Percentiles rank a stretch among this genome's conserved stretches.
These are phyloP conservation scores for Ascochyta rabiei DNA, from an alignment of 2,329 filamentous ascomycete genomes.

Conservation along the genomic window DNA sequence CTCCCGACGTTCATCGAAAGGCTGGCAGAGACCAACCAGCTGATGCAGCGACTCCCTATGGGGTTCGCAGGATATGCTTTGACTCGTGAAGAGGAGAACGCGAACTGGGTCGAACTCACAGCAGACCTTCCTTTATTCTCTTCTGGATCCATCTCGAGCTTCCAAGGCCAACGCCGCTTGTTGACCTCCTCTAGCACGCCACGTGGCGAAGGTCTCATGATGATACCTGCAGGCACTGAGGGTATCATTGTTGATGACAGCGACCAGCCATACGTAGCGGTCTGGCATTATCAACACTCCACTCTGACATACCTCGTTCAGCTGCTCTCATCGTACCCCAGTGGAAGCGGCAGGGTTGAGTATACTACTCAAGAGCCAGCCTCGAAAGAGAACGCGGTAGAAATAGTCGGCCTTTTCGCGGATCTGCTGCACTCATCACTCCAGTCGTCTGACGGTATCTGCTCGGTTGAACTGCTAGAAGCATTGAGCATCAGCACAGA, in stretches of 20 bases:
- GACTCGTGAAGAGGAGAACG: conserved; percentile 83
- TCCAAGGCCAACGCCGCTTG: conserved; percentile 33
- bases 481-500: conserved; percentile 49
- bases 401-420: conserved; percentile 76
- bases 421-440: conserved; percentile 63
- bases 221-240: conserved; percentile 68
- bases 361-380: conserved; percentile 55
- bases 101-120: conserved; percentile 74
- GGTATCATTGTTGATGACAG: conserved; percentile 76
- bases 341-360: conserved; percentile 58
- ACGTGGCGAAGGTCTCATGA: conserved; percentile 54
- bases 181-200: conserved; percentile 21
- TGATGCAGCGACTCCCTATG: conserved; percentile 78
- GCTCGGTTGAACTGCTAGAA: conserved; percentile 38
- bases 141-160: conserved; percentile 22
- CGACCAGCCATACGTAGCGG: conserved; percentile 73
- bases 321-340: conserved; percentile 70
- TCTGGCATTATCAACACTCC: conserved; percentile 78
- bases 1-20: conserved; percentile 62
- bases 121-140: conserved; percentile 68
- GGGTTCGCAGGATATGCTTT: conserved; percentile 77
- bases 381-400: conserved; percentile 67
- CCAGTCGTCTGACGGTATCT: conserved; percentile 34
- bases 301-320: conserved; percentile 79
- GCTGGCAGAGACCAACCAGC: conserved; percentile 71